phyloP scores from a whole-genome alignment of 1,284 basidiomycete species.

The Taiwanofungus camphoratus region DNA sequence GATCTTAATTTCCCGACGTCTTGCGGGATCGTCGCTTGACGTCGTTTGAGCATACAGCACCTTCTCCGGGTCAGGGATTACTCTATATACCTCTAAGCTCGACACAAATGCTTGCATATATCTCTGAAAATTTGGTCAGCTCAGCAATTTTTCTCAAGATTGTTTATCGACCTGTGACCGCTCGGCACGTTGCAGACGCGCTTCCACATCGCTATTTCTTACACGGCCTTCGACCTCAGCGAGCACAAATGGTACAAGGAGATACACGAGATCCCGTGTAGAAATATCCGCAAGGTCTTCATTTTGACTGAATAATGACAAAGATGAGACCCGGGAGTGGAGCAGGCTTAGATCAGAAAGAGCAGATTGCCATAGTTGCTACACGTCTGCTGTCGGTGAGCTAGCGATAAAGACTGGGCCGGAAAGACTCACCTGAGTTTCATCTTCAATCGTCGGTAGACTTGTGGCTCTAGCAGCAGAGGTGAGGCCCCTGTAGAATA shows the following conservation, averaged over 20 bases:
- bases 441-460: conserved; percentile 42
- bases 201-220: conserved; percentile 50
- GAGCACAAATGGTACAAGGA: conserved; percentile 69
- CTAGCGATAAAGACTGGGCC: neutral
- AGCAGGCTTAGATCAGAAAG: conserved; percentile 48
- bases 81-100: conserved; percentile 61
- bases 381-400: conserved; percentile 6
- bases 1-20: conserved; percentile 81
- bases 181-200: conserved; percentile 52
- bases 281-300: conserved; percentile 83
- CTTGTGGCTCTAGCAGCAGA: conserved; percentile 38
- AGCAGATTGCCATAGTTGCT: conserved; percentile 56
- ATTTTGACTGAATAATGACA: conserved; percentile 83
- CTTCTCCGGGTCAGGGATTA: conserved; percentile 62
- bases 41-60: conserved; percentile 44
- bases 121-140: conserved; percentile 36
- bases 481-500: conserved; percentile 40
- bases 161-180: conserved; percentile 53
- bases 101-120: conserved; percentile 53
- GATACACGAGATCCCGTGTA: conserved; percentile 75
- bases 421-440: conserved; percentile 39
- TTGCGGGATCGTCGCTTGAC: conserved; percentile 53
- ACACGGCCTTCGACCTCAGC: conserved; percentile 70
- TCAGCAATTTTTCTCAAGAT: conserved; percentile 5
- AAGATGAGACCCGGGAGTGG: conserved; percentile 42